A percentile compares a stretch with the other conserved stretches of the same genome.
Conservation (phyloP, 2,329 filamentous ascomycete species). For the Thermothelomyces thermophilus region DNA sequence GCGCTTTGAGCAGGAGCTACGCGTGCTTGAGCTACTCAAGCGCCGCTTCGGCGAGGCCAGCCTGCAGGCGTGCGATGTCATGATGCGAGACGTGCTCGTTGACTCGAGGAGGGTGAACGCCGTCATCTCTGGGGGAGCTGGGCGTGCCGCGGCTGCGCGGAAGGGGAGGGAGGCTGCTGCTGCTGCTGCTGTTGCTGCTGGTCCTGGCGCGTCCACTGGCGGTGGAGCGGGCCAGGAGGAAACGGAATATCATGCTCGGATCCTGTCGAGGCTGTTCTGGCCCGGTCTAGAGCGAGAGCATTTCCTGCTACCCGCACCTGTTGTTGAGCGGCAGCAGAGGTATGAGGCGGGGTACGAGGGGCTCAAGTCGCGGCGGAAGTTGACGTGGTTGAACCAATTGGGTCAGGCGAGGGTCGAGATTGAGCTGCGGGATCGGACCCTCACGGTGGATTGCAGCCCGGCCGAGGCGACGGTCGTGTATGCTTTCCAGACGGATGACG, state of each 20-base stretch:
- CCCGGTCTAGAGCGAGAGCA: slow-evolving; percentile 67
- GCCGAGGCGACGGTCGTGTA: slow-evolving; percentile 87
- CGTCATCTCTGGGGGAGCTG: slow-evolving; percentile 49
- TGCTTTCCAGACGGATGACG: slow-evolving; percentile 57
- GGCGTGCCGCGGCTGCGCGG: neutral
- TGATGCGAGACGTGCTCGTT: slow-evolving; percentile 89
- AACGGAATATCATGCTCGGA: slow-evolving; percentile 63
- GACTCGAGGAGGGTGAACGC: slow-evolving; percentile 72
- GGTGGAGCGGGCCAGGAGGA: slow-evolving; percentile 16
- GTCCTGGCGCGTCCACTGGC: too few relatives aligned
- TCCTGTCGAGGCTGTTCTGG: slow-evolving; percentile 92
- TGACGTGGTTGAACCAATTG: slow-evolving; percentile 80
- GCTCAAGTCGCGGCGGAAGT: slow-evolving; percentile 75
- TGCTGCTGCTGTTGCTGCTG: neutral
- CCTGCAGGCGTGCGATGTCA: slow-evolving; percentile 91
- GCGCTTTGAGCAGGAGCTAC: slow-evolving; percentile 67
- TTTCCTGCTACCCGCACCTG: slow-evolving; percentile 56
- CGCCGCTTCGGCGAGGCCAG: slow-evolving; percentile 78
- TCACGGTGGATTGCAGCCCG: slow-evolving; percentile 66
- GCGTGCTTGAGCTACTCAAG: slow-evolving; percentile 81
- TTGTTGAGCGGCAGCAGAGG: slow-evolving; percentile 54
- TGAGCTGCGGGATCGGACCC: slow-evolving; percentile 71
- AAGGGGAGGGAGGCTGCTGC: neutral
- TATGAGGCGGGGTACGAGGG: slow-evolving; percentile 73
- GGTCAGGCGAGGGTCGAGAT: slow-evolving; percentile 76